phyloP scores from a whole-genome alignment of 352 stramenopile genomes.

The Phytophthora europaea region DNA sequence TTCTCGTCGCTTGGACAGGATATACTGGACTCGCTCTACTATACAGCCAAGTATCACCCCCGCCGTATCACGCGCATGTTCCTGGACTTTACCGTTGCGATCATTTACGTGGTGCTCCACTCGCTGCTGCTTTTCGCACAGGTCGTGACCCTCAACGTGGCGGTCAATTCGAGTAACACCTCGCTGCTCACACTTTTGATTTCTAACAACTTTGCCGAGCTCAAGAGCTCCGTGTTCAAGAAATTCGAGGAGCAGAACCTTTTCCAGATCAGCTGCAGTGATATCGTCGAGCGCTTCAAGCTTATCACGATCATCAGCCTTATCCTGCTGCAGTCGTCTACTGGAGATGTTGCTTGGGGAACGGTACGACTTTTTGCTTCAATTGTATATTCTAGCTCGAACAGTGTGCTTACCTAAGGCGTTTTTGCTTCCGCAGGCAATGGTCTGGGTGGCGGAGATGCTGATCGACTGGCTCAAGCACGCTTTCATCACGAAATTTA shows the following conservation, averaged over 20 bases:
- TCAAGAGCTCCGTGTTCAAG: slow-evolving; percentile 99
- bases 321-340: slow-evolving; percentile 93
- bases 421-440: slow-evolving; percentile 44
- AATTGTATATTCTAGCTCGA: neutral
- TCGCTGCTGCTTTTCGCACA: slow-evolving; percentile 96
- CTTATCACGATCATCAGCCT: slow-evolving; percentile 96
- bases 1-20: slow-evolving; percentile 98
- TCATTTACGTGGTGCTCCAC: slow-evolving; percentile 92
- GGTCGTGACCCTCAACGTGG: slow-evolving; percentile 98
- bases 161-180: slow-evolving; percentile 96
- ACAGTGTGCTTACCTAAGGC: neutral
- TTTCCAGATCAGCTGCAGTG: slow-evolving; percentile 98
- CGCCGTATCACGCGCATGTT: slow-evolving; percentile 76
- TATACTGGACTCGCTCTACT: slow-evolving; percentile 97
- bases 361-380: slow-evolving; percentile 52
- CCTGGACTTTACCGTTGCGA: slow-evolving; percentile 80
- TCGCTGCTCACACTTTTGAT: slow-evolving; percentile 95
- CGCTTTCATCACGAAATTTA: slow-evolving; percentile 99
- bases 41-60: slow-evolving; percentile 83
- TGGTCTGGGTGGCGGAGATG: slow-evolving; percentile 95
- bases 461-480: slow-evolving; percentile 99
- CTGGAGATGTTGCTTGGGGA: slow-evolving; percentile 77
- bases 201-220: slow-evolving; percentile 99
- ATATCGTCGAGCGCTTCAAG: slow-evolving; percentile 99
- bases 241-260: slow-evolving; percentile 97